Conservation (phyloP, 106 monocot species). For the Allium sativum region DNA sequence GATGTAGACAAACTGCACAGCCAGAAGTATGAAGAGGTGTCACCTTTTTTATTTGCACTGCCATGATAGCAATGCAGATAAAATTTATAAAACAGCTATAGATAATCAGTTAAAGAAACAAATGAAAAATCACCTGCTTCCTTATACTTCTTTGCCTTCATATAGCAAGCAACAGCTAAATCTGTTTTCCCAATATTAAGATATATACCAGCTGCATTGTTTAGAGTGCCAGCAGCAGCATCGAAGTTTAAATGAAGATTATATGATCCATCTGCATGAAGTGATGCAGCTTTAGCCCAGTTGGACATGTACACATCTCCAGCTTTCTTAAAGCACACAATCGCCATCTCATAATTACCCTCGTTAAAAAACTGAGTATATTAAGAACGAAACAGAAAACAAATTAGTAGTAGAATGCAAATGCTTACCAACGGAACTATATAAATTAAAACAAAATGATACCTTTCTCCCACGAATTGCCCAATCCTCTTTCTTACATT, state of each 20-base stretch:
- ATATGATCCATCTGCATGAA: constrained; percentile 30
- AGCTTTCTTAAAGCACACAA: constrained; percentile 53
- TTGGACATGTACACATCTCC: constrained; percentile 32
- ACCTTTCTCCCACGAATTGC: constrained; percentile 44
- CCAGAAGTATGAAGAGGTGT: neutral
- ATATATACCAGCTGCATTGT: constrained; percentile 45
- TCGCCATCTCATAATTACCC: constrained; percentile 44
- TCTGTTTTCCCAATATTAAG: constrained; percentile 41
- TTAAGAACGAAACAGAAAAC: neutral
- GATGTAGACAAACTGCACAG: too few relatives aligned
- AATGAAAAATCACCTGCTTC: constrained; percentile 33
- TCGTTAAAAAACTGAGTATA: constrained; percentile 34
- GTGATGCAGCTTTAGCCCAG: constrained; percentile 55
- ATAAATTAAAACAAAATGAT: too few relatives aligned
- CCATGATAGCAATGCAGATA: neutral
- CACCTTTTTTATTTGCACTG: neutral
- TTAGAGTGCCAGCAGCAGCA: constrained; percentile 15
- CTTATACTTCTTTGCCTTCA: constrained; percentile 34
- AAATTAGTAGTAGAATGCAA: neutral
- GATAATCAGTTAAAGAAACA: neutral
- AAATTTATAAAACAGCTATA: too few relatives aligned
- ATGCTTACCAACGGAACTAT: too few relatives aligned
- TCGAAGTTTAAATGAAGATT: constrained; percentile 20
- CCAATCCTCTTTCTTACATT: constrained; percentile 46
- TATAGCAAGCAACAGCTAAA: constrained; percentile 34